Conservation (phyloP, 257 asterid species). For the Solanum megistacrolobum region DNA sequence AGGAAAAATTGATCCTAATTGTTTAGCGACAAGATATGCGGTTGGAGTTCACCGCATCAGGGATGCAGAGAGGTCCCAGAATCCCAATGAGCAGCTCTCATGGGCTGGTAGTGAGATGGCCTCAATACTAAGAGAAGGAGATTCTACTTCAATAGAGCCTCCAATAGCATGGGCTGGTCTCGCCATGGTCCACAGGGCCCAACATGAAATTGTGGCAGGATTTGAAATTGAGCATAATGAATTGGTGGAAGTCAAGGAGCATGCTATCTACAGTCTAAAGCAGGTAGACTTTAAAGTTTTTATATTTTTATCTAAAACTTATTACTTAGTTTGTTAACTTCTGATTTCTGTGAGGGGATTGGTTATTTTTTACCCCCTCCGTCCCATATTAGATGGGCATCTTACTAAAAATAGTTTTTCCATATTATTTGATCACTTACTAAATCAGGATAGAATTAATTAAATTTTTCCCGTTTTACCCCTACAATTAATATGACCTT, state of each 20-base stretch:
- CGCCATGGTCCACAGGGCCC: constrained; percentile 89
- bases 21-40: constrained; percentile 88
- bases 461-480: too few relatives aligned
- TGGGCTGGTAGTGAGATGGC: constrained; percentile 99
- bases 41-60: constrained; percentile 85
- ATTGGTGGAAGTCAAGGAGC: constrained; percentile 67
- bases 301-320: background rate
- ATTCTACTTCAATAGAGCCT: constrained; percentile 58
- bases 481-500: too few relatives aligned
- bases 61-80: constrained; percentile 96
- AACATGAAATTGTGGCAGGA: constrained; percentile 89
- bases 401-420: too few relatives aligned
- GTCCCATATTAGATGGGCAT: too few relatives aligned
- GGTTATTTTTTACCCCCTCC: background rate
- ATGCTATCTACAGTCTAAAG: constrained; percentile 77
- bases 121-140: constrained; percentile 87
- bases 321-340: background rate
- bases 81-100: constrained; percentile 82
- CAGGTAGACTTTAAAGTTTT: constrained; percentile 37
- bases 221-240: constrained; percentile 73
- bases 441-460: too few relatives aligned
- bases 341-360: background rate
- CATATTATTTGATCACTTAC: too few relatives aligned
- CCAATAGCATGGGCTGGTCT: constrained; percentile 95
- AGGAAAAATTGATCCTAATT: constrained; percentile 90